Base-by-base conservation (phyloP, 2,329 filamentous ascomycete species). In the Pestalotiopsis sp. region DNA sequence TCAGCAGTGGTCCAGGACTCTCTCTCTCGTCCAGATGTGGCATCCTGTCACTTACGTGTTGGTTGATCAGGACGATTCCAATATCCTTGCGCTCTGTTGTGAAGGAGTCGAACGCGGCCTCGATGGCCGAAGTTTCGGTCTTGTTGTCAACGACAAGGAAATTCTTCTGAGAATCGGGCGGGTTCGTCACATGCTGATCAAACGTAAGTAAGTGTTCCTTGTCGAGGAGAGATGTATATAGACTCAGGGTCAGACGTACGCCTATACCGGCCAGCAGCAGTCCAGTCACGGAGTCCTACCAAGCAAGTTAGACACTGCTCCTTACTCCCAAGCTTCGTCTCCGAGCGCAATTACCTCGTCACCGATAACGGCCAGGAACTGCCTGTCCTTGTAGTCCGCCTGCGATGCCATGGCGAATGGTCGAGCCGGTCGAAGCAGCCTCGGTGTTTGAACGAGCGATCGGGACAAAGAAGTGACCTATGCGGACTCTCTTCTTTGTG, bases 301-400 rank as follows among this genome's bases (percentile, higher is more conserved):
- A 26, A 44, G 67, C 24, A 24, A 63, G 78, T 40, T 17, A 52
- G 60, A 35, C 2, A 58, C 14, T 56, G 26, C 38, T 20, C 5
- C 7, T n/a, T 10, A 24, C n/a, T 30, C 17, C 26, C 30, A 14
- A 11, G 22, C 58, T 13, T 11, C 13, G 26, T 20, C 24, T 13
- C 2, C 14, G 38, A 11, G 58, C 26, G 13, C 14, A 20, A n/a
- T 71, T 78, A 93, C 96, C 89, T 99, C 96, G 81, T 99, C 96
- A 65, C 96, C 96, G 78, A 99, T 99, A 62, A 99, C 95, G 71
- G 96, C 96, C 68, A 99, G 89, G 78, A 99, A 97, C 82, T 99
- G 92, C 76, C 96, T 89, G 82, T 98, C 94, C 83, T 94, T 91
- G 80, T 85, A 91, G 73, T 89, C 87, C 71, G 85, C 82, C 73